Evolutionary conservation across 2,329 filamentous ascomycete species (phyloP).

Genomic region (Stagonosporopsis rhizophila): DNA sequence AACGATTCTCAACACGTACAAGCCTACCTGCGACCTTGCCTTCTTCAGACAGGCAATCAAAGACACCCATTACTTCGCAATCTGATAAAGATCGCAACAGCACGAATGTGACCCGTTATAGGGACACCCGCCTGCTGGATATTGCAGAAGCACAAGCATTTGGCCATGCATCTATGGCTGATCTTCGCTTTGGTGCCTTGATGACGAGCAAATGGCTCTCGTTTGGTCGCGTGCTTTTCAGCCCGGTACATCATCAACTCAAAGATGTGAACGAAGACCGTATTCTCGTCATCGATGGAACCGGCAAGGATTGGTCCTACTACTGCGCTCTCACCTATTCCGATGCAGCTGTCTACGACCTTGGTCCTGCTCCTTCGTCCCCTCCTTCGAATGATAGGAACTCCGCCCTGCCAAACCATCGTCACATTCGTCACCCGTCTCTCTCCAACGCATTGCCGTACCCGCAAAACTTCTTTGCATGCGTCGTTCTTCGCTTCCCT

Average conservation of each 20-base stretch:
- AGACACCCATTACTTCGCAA: constrained; percentile 37
- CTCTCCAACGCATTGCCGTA: constrained; percentile 75
- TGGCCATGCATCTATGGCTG: constrained; percentile 65
- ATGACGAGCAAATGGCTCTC: constrained; percentile 89
- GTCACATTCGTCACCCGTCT: constrained; percentile 73
- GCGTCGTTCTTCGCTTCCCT: constrained; percentile 80
- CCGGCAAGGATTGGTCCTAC: constrained; percentile 91
- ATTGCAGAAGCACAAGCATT: constrained; percentile 48
- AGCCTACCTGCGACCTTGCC: constrained; percentile 44
- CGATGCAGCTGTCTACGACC: constrained; percentile 76
- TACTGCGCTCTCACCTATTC: constrained; percentile 84
- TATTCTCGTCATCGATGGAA: constrained; percentile 80
- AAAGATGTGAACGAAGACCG: constrained; percentile 64
- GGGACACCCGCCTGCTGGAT: constrained; percentile 66
- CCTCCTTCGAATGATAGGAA: constrained; percentile 36
- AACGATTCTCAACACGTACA: constrained; percentile 44
- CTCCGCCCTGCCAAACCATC: constrained; percentile 68
- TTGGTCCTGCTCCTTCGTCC: constrained; percentile 52
- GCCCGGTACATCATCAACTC: constrained; percentile 76
- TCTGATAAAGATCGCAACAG: constrained; percentile 47
- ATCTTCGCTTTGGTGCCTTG: constrained; percentile 79
- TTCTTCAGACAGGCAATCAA: constrained; percentile 42
- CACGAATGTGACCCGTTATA: constrained; percentile 45
- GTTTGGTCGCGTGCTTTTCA: constrained; percentile 83
- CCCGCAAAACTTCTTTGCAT: constrained; percentile 75